phyloP scores from a whole-genome alignment of 352 stramenopile species.

The Globisporangium cederbergense region DNA sequence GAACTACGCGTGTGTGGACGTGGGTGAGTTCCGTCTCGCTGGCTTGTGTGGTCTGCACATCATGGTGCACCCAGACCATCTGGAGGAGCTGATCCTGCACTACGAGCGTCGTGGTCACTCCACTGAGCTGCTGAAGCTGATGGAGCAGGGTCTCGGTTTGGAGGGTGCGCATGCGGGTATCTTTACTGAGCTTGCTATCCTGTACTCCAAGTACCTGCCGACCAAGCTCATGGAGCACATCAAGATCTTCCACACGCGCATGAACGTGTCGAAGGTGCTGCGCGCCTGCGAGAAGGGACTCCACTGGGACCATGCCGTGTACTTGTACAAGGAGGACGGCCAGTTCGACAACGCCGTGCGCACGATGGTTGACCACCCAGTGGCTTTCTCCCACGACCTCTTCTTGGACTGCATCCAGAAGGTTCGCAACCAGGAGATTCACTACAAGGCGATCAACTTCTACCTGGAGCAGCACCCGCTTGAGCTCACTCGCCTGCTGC shows the following conservation, averaged over 20 bases:
- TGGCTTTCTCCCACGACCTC: slow-evolving; percentile 97
- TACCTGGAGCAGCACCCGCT: slow-evolving; percentile 98
- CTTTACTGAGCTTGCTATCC: slow-evolving; percentile 98
- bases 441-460: slow-evolving; percentile 99
- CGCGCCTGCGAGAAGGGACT: slow-evolving; percentile 98
- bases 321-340: slow-evolving; percentile 99
- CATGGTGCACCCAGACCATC: slow-evolving; percentile 99
- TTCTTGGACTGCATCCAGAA: slow-evolving; percentile 99
- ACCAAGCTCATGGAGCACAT: slow-evolving; percentile 99
- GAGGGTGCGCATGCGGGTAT: slow-evolving; percentile 99
- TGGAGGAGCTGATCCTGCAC: slow-evolving; percentile 98
- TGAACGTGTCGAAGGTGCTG: slow-evolving; percentile 98
- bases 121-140: slow-evolving; percentile 95
- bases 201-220: slow-evolving; percentile 99
- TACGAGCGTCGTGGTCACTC: slow-evolving; percentile 98
- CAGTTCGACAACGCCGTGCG: slow-evolving; percentile 99
- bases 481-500: slow-evolving; percentile 95
- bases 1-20: slow-evolving; percentile 97
- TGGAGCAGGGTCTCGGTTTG: slow-evolving; percentile 98
- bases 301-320: slow-evolving; percentile 98
- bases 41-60: slow-evolving; percentile 98
- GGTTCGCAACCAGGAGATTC: slow-evolving; percentile 99
- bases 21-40: slow-evolving; percentile 98
- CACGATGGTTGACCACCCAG: slow-evolving; percentile 98
- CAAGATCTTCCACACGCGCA: slow-evolving; percentile 99